Evolutionary conservation across 75 land plant genomes (phyloP), one percentile per base, ranked within the genome.

Genomic region (Larix kaempferi): DNA sequence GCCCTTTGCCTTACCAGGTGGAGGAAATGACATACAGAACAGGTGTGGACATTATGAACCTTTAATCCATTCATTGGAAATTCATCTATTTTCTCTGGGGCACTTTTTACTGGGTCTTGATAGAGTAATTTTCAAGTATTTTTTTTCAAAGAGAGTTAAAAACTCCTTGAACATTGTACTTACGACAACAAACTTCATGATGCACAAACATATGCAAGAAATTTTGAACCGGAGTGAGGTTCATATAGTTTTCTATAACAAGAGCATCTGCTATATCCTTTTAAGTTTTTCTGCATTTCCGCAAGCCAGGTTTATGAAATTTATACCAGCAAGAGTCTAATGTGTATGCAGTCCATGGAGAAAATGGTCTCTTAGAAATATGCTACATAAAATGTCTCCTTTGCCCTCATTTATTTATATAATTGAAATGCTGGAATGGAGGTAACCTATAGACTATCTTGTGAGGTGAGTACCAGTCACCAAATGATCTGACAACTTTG

Each of bases 1-100:
- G 72, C 97, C 97, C 29, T 95, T 93, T 84, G 91, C 98, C 29
- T 85, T 93, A 35, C 96, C 98, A 57, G 87, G 86, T 57, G 96
- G 98, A 77, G 98, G 98, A 83, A 87, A 91, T 84, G 99, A 94
- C 80, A 58, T 89, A 44, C 83, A 83, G 74, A 93, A 93, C 78
- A 93, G 98, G 98, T 95, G 72, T 56, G 58, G 35, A 55, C 12
- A 49, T 10, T 49, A 11, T 49, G 10, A 49, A 49, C 54, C 54
- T 49, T 49, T 49, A 49, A 49, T 49, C 1, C 2, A 49, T 49
- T 49, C 10, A 49, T 49, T 11, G 11, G 10, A 49, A 49, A 49
- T 49, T 49, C 54, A 49, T 10, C 12, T 49, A 49, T 49, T 49
- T 49, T 49, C 54, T 49, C 54, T 10, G 12, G 49, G 49, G 49